Evolutionary conservation across 352 stramenopile species (phyloP), one percentile per base, ranked within the genome.

Genomic region (Phytophthora hibernalis): DNA sequence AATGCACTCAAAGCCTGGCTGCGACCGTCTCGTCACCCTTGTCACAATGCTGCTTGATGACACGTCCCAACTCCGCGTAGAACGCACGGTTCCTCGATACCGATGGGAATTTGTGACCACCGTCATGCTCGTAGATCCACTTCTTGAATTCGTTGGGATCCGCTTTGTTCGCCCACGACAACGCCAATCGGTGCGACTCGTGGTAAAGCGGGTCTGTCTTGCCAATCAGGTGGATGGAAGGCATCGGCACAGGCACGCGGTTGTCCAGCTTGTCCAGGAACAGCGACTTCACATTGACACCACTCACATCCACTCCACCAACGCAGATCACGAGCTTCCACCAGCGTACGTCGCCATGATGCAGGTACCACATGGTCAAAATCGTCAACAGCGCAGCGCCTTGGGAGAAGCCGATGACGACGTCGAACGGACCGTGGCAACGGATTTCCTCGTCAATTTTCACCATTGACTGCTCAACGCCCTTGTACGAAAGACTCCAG

Each of bases 181-280:
- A 38, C 3, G 64, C 59, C 47, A 91, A 66, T 11, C 78, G 64
- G 50, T 83, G 53, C 9, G 72, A 77, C 21, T 84, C 74, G 5
- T 68, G 53, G 40, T 79, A 87, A 24, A 88, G 76, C n/a, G 79
- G 74, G 35, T 92, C 82, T 21, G 78, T 81, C 68, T 85, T 81
- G 28, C 80, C 83, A 28, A 85, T 62, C n/a, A 92, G 59, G 53
- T 88, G 79, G 35, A 85, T 72, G 9, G 76, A 81, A 18, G 72
- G 65, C 52, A 80, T 26, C 38, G 67, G 61, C 33, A 85, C 71
- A 21, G 56, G 53, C 40, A 88, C 49, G 7, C 45, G 56, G 21
- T 37, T 49, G 2, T 66, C 70, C 8, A 68, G 37, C 0, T 74
- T 61, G 24, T 73, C 70, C 21, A 85, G 50, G 38, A 85, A 82